Evolutionary conservation across 495 filamentous ascomycete genomes (phyloP).

Genomic region (Bryoglossum gracile): DNA sequence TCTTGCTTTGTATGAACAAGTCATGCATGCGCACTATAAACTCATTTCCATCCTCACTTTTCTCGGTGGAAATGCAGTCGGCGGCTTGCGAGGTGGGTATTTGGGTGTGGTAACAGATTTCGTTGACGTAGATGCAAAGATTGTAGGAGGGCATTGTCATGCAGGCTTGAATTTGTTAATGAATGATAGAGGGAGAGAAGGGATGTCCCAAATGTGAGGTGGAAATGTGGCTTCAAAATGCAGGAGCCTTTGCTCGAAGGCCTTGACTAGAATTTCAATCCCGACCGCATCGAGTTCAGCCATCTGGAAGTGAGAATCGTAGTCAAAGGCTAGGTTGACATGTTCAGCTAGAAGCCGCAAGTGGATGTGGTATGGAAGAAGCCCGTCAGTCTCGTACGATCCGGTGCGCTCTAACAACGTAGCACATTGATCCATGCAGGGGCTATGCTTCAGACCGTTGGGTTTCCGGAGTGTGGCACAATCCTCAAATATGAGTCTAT

Average conservation of each 20-base stretch:
- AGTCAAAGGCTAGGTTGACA: slow-evolving; percentile 17
- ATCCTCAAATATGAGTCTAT: slow-evolving; percentile 1
- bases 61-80: not conserved
- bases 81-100: not conserved
- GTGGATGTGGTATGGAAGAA: slow-evolving; percentile 15
- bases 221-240: slow-evolving; percentile 13
- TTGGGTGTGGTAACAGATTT: slow-evolving; percentile 14
- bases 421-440: slow-evolving; percentile 14
- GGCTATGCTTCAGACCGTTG: slow-evolving; percentile 6
- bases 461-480: slow-evolving; percentile 17
- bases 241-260: slow-evolving; percentile 12
- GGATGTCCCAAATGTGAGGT: slow-evolving; percentile 14
- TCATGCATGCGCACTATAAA: slow-evolving; percentile 5
- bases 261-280: slow-evolving; percentile 14
- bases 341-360: slow-evolving; percentile 18
- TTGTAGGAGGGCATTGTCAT: slow-evolving; percentile 9
- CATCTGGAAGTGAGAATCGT: not conserved
- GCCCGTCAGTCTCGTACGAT: slow-evolving; percentile 8
- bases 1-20: slow-evolving; percentile 7
- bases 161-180: slow-evolving; percentile 5
- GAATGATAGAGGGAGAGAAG: not conserved
- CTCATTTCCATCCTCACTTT: not conserved
- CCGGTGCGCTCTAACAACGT: slow-evolving; percentile 2
- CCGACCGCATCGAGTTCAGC: slow-evolving; percentile 6
- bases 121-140: slow-evolving; percentile 17